These are phyloP conservation scores for Colletotrichum noveboracense DNA, from an alignment of 2,329 filamentous ascomycete genomes.

Conservation along the genomic window DNA sequence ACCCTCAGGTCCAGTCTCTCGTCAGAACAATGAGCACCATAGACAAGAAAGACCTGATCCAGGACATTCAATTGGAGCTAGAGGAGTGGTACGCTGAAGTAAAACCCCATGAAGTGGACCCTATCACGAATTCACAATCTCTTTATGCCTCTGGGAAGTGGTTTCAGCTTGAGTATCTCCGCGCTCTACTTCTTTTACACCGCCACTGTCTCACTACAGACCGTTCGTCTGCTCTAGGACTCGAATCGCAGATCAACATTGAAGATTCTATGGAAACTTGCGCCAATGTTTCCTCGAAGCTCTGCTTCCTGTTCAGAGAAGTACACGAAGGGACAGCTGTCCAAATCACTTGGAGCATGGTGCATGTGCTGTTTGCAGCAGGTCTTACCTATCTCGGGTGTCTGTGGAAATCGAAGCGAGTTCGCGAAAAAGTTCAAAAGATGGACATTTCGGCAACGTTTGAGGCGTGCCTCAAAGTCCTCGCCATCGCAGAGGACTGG, in stretches of 20 bases:
- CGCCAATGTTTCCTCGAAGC: background rate
- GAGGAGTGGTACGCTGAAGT: background rate
- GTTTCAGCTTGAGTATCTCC: background rate
- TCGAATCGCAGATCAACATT: background rate
- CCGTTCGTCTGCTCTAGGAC: background rate
- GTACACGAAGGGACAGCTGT: background rate
- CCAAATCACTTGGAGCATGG: background rate
- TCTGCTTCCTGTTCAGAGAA: background rate
- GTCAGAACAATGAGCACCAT: background rate
- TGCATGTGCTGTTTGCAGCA: background rate
- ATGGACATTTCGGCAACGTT: background rate
- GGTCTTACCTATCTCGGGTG: background rate
- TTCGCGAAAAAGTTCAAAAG: background rate
- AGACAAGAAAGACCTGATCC: background rate
- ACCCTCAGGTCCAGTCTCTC: background rate
- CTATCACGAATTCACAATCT: background rate
- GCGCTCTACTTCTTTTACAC: background rate
- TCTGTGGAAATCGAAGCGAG: background rate
- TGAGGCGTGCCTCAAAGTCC: background rate
- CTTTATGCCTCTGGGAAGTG: background rate
- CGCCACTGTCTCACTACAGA: background rate
- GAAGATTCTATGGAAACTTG: background rate
- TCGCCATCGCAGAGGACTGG: background rate
- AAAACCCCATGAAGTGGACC: background rate
- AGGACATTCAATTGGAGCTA: background rate